Evolutionary conservation across 495 filamentous ascomycete species (phyloP), one percentile per base, ranked within the genome.

Genomic region (Endocarpon pusillum): DNA sequence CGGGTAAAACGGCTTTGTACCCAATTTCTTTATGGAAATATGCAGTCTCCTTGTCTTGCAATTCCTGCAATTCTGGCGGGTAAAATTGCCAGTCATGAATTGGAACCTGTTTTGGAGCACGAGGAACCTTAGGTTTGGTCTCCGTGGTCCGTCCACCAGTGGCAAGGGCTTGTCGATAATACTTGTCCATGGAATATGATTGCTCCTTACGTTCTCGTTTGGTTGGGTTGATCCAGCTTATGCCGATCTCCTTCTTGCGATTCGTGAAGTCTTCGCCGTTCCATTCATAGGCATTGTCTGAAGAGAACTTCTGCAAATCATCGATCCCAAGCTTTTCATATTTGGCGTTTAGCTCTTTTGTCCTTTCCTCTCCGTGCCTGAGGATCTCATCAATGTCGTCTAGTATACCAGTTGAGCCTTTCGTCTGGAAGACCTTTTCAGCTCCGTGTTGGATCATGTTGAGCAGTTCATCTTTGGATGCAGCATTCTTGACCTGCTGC

Each of bases 51-150:
- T 86, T 75, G 41, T 94, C 87, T 55, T 99, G 91, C 9, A 99
- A 67, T 42, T 94, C 83, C 21, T 71, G 71, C 11, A 99, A 69
- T 9, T 69, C 61, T 0, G 71, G 62, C 0, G 84, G 86, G 46
- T 91, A 99, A 64, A 99, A 99, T 42, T 99, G 91, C 56, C 92
- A 96, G 47, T 99, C 91, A 47, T 94, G 85, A 22, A 93, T 75
- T 2, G 74, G 57, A 17, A 92, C 66, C 47, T 99, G 91, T 56
- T 92, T 94, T 5, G 91, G 91, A 7, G 89, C 82, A 7, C 86
- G 75, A 8, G 91, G 91, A n/a, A 83, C 83, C 55, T 93, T 91
- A 11, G 87, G 89, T 50, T 93, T 94, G 1, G 81, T 69, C 37
- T 94, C 84, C 10, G 81, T 80, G 4, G 79, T 79, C 27, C 84